These are phyloP conservation scores for Nitzschia sp. DNA, from an alignment of 108 stramenopile genomes.

Conservation along the genomic window DNA sequence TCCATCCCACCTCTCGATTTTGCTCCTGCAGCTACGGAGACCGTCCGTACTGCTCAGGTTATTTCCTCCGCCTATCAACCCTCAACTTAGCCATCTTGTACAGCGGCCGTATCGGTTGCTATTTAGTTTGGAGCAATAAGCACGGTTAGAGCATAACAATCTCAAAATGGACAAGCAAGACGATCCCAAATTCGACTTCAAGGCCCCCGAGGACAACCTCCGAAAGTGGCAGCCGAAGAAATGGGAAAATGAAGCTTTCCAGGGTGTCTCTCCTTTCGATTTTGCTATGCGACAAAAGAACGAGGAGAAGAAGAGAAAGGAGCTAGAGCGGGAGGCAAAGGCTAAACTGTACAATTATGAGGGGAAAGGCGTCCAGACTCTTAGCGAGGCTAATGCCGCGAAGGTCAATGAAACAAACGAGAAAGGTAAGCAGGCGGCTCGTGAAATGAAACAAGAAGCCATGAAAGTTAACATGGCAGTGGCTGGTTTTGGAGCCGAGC, in stretches of 20 bases:
- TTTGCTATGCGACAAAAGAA: constrained; percentile 48
- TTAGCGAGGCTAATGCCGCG: constrained; percentile 27
- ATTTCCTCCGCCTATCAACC: no score
- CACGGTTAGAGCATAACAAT: no score
- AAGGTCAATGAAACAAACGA: constrained; percentile 28
- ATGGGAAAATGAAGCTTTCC: constrained; percentile 42
- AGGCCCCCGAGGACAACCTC: constrained; percentile 46
- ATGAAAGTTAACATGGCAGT: constrained; percentile 43
- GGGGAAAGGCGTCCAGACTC: constrained; percentile 31
- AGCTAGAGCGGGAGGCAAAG: constrained; percentile 37
- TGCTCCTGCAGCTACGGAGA: no score
- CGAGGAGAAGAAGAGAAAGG: constrained; percentile 43
- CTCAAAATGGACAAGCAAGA: constrained; percentile 23
- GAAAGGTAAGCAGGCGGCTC: constrained; percentile 29
- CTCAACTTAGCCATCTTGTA: no score
- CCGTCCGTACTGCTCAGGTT: no score
- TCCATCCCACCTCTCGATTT: no score
- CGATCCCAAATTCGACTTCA: constrained; percentile 47
- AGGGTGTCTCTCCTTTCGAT: constrained; percentile 48
- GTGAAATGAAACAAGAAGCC: constrained; percentile 24
- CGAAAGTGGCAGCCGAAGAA: constrained; percentile 47
- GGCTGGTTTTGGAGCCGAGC: constrained; percentile 37
- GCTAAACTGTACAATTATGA: constrained; percentile 41
- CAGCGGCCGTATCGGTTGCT: no score
- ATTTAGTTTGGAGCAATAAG: no score